These are phyloP conservation scores for Vinca major DNA, from an alignment of 305 asterid species.

Conservation along the genomic window DNA sequence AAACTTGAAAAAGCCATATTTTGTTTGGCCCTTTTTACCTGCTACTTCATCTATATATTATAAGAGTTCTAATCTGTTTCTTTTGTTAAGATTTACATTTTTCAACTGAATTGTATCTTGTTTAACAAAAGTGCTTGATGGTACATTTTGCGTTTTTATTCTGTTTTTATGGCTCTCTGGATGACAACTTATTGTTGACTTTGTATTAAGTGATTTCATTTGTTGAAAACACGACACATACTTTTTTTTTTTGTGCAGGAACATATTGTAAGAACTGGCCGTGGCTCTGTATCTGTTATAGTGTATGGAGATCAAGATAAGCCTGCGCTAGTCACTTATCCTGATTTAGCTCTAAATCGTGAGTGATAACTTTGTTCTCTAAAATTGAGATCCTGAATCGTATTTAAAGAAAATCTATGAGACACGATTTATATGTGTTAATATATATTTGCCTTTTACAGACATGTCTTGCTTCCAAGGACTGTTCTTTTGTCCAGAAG, in stretches of 20 bases:
- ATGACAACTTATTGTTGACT: not conserved
- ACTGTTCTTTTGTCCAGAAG: conserved; percentile 84
- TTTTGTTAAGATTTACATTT: conserved; percentile 15
- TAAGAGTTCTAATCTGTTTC: conserved; percentile 24
- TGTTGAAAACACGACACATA: not conserved
- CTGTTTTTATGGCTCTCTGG: not conserved
- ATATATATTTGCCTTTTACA: conserved; percentile 23
- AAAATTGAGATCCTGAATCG: conserved; percentile 10
- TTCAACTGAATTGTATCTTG: not conserved
- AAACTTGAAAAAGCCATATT: conserved; percentile 16
- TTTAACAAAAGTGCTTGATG: not conserved
- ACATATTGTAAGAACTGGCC: conserved; percentile 45
- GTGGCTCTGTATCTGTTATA: conserved; percentile 71
- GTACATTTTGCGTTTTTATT: conserved; percentile 1
- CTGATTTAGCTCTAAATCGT: conserved; percentile 78
- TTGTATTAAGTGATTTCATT: conserved; percentile 2
- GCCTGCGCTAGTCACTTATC: conserved; percentile 73
- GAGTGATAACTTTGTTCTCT: conserved; percentile 27
- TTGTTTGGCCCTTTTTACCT: conserved; percentile 25
- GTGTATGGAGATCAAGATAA: conserved; percentile 71
- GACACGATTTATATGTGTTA: not conserved
- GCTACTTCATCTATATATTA: conserved; percentile 16
- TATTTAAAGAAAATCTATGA: not conserved
- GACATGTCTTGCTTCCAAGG: conserved; percentile 82
- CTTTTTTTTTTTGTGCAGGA: conserved; percentile 38